These are phyloP conservation scores for Vicia faba DNA, from an alignment of 306 rosid genomes.

Conservation along the genomic window DNA sequence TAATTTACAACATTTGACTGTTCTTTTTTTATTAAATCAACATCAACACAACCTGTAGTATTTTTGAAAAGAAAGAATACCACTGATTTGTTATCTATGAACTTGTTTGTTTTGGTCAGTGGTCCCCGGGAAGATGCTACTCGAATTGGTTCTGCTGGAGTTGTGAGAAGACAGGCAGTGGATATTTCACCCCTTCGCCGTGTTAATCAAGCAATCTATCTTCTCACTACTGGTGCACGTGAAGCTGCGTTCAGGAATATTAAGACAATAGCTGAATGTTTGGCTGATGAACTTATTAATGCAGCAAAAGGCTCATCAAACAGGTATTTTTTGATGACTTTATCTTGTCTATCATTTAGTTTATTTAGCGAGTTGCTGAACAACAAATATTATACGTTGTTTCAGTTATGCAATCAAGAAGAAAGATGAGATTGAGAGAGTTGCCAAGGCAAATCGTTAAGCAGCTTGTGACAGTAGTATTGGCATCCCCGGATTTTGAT, in stretches of 20 bases:
- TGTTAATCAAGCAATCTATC: slow-evolving; percentile 70
- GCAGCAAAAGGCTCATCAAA: slow-evolving; percentile 76
- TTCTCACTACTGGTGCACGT: slow-evolving; percentile 65
- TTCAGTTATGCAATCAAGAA: slow-evolving; percentile 71
- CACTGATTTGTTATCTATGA: not conserved
- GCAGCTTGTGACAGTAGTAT: slow-evolving; percentile 21
- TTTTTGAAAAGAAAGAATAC: too few relatives aligned
- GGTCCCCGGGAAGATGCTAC: slow-evolving; percentile 79
- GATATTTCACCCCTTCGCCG: slow-evolving; percentile 71
- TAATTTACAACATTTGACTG: not conserved
- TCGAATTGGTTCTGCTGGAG: slow-evolving; percentile 72
- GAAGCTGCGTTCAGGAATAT: slow-evolving; percentile 70
- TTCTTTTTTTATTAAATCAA: not conserved
- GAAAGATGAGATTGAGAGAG: slow-evolving; percentile 74
- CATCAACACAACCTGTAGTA: not conserved
- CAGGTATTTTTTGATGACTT: slow-evolving; percentile 39
- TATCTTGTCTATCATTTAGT: too few relatives aligned
- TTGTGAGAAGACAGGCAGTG: slow-evolving; percentile 70
- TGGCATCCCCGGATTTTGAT: slow-evolving; percentile 34
- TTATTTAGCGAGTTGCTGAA: not conserved
- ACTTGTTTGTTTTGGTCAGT: slow-evolving; percentile 29
- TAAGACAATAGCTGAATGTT: slow-evolving; percentile 67
- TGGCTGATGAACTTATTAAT: slow-evolving; percentile 71
- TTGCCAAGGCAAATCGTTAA: slow-evolving; percentile 75
- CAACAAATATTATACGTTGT: not conserved